phyloP scores from a whole-genome alignment of 75 land plant genomes.

The Picea sitchensis region DNA sequence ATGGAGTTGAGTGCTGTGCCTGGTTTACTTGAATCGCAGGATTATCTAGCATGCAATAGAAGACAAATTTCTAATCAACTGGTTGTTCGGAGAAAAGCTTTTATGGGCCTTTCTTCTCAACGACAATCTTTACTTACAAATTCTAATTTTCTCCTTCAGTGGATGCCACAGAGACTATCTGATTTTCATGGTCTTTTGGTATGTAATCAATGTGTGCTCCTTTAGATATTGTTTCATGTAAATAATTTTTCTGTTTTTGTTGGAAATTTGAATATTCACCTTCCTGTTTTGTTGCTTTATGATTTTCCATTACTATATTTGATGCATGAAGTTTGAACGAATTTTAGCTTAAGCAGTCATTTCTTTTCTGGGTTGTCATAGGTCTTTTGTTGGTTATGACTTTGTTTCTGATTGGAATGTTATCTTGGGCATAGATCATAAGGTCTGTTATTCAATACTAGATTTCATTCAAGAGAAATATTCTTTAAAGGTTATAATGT shows the following conservation, averaged over 20 bases:
- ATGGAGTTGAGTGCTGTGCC: not conserved
- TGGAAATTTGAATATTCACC: not conserved
- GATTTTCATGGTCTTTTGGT: not conserved
- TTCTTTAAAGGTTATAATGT: not conserved
- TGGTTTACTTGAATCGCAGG: not conserved
- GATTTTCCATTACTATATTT: not conserved
- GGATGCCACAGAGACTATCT: not conserved
- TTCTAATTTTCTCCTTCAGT: not conserved
- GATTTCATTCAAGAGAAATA: not conserved
- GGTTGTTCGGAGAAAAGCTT: not conserved
- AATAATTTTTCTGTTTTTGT: not conserved
- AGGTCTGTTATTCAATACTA: not conserved
- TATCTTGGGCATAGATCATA: not conserved
- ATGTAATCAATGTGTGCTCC: not conserved
- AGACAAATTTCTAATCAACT: not conserved
- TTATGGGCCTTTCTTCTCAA: conserved; percentile 5
- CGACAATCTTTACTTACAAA: not conserved
- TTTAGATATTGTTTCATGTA: not conserved
- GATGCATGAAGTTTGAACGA: not conserved
- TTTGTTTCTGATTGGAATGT: not conserved
- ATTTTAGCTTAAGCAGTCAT: too few relatives aligned
- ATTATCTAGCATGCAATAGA: not conserved
- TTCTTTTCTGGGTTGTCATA: not conserved
- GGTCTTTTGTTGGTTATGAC: not conserved
- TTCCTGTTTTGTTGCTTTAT: not conserved